Conservation (phyloP, 2,329 filamentous ascomycete species). For the Immersiporthe knoxdaviesiana region DNA sequence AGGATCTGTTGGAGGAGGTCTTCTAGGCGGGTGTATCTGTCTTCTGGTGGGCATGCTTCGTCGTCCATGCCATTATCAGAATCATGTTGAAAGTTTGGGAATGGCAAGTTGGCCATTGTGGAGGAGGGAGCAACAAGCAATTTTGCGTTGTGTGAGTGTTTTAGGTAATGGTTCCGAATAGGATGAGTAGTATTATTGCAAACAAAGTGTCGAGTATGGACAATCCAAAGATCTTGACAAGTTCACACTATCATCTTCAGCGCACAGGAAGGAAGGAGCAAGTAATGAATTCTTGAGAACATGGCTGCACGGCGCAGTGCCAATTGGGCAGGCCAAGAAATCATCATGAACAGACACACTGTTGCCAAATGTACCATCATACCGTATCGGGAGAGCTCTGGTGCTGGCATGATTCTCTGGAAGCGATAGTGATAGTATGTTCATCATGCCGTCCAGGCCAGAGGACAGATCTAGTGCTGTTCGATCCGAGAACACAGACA, state of each 20-base stretch:
- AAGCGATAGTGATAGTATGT: no score
- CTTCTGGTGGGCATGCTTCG: not conserved
- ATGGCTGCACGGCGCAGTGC: not conserved
- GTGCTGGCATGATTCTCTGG: not conserved
- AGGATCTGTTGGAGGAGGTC: slow-evolving; percentile 22
- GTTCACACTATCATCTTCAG: not conserved
- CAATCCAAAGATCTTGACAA: not conserved
- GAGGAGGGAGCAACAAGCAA: not conserved
- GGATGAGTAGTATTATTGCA: not conserved
- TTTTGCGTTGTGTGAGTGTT: not conserved
- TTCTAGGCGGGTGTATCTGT: slow-evolving; percentile 12
- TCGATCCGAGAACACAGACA: no score
- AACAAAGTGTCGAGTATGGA: not conserved
- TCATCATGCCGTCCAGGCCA: no score
- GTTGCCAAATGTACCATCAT: not conserved
- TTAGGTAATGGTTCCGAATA: not conserved
- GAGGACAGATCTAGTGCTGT: no score
- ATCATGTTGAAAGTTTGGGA: not conserved
- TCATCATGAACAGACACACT: not conserved
- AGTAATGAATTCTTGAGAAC: not conserved
- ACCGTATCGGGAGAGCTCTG: not conserved
- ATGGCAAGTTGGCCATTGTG: not conserved
- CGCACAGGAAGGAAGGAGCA: not conserved
- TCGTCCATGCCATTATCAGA: not conserved
- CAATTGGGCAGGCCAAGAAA: not conserved